Evolutionary conservation across 352 stramenopile species (phyloP).

Genomic region (Paralagenidium karlingii): DNA sequence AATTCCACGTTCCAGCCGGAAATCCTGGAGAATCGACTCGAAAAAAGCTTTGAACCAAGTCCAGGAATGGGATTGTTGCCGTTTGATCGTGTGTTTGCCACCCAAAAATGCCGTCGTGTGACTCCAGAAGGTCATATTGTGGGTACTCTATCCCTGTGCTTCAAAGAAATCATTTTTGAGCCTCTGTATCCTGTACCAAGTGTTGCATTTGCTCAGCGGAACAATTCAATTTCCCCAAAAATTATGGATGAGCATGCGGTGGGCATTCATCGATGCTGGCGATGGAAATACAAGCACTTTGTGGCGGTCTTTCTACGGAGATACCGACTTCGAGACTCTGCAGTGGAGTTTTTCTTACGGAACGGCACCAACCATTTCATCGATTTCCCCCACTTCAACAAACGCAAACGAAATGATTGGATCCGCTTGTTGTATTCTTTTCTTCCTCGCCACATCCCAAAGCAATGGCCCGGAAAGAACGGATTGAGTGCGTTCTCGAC

Average conservation of each 20-base stretch:
- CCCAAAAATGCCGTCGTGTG: conserved; percentile 52
- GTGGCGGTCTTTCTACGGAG: conserved; percentile 64
- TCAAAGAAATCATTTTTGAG: conserved; percentile 55
- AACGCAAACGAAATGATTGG: conserved; percentile 68
- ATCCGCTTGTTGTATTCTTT: conserved; percentile 65
- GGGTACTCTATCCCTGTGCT: conserved; percentile 47
- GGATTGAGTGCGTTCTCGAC: neutral
- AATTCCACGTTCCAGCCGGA: conserved; percentile 8
- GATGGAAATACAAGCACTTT: conserved; percentile 73
- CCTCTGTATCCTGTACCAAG: conserved; percentile 17
- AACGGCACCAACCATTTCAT: conserved; percentile 74
- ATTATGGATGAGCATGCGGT: conserved; percentile 26
- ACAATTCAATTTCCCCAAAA: neutral
- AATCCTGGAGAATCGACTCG: conserved; percentile 17
- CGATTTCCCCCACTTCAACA: conserved; percentile 56
- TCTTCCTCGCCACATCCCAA: conserved; percentile 43
- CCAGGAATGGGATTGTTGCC: conserved; percentile 36
- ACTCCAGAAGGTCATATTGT: conserved; percentile 59
- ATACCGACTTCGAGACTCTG: conserved; percentile 71
- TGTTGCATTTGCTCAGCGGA: conserved; percentile 2
- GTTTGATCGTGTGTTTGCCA: conserved; percentile 50
- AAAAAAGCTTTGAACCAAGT: conserved; percentile 55
- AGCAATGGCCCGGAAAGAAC: conserved; percentile 67
- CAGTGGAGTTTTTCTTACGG: conserved; percentile 68
- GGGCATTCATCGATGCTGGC: conserved; percentile 56